phyloP scores from a whole-genome alignment of 257 asterid genomes.

The Henckelia pumila region DNA sequence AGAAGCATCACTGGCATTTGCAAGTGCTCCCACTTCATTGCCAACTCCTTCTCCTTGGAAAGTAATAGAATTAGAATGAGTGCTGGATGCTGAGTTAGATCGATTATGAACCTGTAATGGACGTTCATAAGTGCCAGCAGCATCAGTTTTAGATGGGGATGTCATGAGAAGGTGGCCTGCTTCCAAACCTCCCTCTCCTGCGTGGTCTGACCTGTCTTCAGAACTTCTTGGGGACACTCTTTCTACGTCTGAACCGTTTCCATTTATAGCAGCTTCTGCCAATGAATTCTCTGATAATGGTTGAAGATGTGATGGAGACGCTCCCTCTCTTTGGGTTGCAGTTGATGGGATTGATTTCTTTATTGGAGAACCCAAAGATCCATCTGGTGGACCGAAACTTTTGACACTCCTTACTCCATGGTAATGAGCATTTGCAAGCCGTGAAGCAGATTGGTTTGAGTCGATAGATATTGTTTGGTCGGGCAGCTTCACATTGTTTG shows the following conservation, averaged over 20 bases:
- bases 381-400: constrained; percentile 42
- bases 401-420: constrained; percentile 46
- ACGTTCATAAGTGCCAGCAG: constrained; percentile 35
- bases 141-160: constrained; percentile 47
- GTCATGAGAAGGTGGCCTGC: constrained; percentile 30
- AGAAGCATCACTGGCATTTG: constrained; percentile 55
- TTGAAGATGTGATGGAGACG: constrained; percentile 55
- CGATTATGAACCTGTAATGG: constrained; percentile 48
- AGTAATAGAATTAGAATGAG: constrained; percentile 47
- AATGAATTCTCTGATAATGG: constrained; percentile 57
- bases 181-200: constrained; percentile 53
- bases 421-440: constrained; percentile 48
- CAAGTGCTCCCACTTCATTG: constrained; percentile 47
- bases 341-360: constrained; percentile 34
- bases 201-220: constrained; percentile 50
- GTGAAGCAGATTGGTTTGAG: constrained; percentile 59
- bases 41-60: constrained; percentile 53
- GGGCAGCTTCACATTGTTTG: constrained; percentile 67
- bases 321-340: constrained; percentile 34
- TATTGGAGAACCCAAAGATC: constrained; percentile 45
- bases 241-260: constrained; percentile 42
- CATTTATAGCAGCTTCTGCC: constrained; percentile 44
- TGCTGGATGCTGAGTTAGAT: constrained; percentile 56
- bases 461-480: constrained; percentile 49
- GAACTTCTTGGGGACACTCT: constrained; percentile 46